phyloP scores from a whole-genome alignment of 768 basidiomycete genomes.

The Boletus rufocinnamomeus region DNA sequence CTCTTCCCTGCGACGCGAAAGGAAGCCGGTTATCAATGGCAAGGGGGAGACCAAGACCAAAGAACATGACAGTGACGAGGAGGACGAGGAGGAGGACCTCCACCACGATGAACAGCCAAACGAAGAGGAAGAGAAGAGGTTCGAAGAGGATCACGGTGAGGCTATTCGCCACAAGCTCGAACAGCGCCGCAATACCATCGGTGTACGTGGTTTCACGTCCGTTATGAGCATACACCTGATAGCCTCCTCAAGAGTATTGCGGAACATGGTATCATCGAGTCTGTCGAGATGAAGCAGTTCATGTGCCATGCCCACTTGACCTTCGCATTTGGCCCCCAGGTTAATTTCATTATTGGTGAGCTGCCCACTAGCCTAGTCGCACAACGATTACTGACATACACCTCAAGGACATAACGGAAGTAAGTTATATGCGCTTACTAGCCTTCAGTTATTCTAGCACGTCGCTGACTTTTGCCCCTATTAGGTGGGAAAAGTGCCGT shows the following conservation, averaged over 20 bases:
- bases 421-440: conserved; percentile 42
- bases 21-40: conserved; percentile 32
- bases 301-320: conserved; percentile 91
- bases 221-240: background rate
- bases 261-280: conserved; percentile 85
- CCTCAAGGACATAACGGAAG: conserved; percentile 86
- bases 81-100: conserved; percentile 36
- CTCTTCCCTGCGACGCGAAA: conserved; percentile 25
- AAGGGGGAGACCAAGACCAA: conserved; percentile 35
- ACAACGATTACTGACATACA: conserved; percentile 3
- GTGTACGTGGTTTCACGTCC: conserved; percentile 49
- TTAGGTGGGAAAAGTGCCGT: conserved; percentile 95
- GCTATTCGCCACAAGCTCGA: conserved; percentile 57
- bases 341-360: conserved; percentile 95
- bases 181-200: conserved; percentile 41
- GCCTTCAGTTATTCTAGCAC: background rate
- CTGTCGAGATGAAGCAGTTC: conserved; percentile 87
- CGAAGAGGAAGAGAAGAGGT: conserved; percentile 63
- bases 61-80: conserved; percentile 33
- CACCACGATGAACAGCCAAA: conserved; percentile 40
- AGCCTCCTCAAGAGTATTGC: conserved; percentile 60
- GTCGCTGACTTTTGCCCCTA: conserved; percentile 4
- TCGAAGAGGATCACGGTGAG: conserved; percentile 63
- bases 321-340: conserved; percentile 87
- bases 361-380: background rate